Evolutionary conservation across 2,329 filamentous ascomycete species (phyloP).

Genomic region (Verticillium isaacii): DNA sequence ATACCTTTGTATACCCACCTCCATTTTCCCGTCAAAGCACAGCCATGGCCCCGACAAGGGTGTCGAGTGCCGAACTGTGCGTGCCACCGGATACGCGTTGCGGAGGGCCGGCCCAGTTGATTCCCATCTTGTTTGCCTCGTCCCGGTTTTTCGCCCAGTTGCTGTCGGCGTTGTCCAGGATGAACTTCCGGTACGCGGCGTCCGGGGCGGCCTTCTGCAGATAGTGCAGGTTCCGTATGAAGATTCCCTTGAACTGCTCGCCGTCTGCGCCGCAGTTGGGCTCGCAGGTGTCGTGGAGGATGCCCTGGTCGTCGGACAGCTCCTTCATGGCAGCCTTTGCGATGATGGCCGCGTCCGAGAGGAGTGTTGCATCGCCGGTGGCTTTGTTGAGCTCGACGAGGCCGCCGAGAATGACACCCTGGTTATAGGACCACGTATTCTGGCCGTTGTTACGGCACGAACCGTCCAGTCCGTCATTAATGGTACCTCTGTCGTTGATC

Average conservation of each 20-base stretch:
- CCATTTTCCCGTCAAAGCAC: conserved; percentile 19
- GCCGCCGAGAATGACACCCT: conserved; percentile 52
- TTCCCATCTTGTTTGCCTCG: conserved; percentile 45
- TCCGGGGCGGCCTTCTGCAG: conserved; percentile 48
- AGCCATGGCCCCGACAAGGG: conserved; percentile 55
- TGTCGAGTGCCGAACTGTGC: conserved; percentile 63
- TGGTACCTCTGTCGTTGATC: conserved; percentile 43
- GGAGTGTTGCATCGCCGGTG: conserved; percentile 33
- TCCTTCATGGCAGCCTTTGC: conserved; percentile 46
- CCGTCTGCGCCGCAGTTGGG: conserved; percentile 42
- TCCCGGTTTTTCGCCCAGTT: conserved; percentile 60
- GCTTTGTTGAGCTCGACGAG: conserved; percentile 46
- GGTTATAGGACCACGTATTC: conserved; percentile 52
- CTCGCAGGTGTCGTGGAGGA: conserved; percentile 47
- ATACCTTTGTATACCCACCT: not conserved
- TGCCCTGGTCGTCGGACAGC: conserved; percentile 37
- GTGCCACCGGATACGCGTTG: conserved; percentile 46
- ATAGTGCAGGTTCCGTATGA: conserved; percentile 58
- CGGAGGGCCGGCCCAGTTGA: conserved; percentile 62
- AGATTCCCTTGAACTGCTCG: conserved; percentile 69
- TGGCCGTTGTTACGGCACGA: conserved; percentile 47
- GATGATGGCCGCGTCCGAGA: conserved; percentile 39
- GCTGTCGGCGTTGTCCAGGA: conserved; percentile 57
- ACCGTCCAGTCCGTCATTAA: conserved; percentile 48
- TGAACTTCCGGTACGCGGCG: conserved; percentile 45